Evolutionary conservation across 129 eudicot species (phyloP).

Genomic region (Mikania micrantha): DNA sequence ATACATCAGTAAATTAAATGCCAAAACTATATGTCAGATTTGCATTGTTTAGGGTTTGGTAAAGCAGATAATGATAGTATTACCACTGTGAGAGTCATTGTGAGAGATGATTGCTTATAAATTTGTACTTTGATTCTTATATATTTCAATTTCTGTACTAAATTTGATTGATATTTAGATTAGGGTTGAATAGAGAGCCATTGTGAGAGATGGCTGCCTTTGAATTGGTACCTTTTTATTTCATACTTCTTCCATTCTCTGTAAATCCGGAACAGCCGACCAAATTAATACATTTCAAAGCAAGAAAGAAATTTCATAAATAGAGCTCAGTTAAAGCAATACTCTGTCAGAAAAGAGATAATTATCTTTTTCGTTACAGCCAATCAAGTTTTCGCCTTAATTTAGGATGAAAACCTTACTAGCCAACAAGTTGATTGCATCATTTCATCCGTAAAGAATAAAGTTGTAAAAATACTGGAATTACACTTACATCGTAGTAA

Average conservation of each 20-base stretch:
- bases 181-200: background rate
- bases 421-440: background rate
- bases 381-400: background rate
- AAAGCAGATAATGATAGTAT: background rate
- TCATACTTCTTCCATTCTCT: background rate
- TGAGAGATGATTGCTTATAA: too few relatives aligned
- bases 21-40: background rate
- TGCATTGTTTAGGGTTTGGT: background rate
- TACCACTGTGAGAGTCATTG: background rate
- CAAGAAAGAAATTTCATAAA: background rate
- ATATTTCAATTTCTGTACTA: background rate
- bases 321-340: background rate
- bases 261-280: background rate
- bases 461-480: background rate
- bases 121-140: too few relatives aligned
- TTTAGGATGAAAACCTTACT: background rate
- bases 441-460: background rate
- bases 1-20: background rate
- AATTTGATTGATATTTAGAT: background rate
- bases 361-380: background rate
- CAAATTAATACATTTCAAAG: background rate
- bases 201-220: background rate
- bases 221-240: background rate
- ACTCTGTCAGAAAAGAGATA: background rate
- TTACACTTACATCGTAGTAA: background rate